These are phyloP conservation scores for Cyberlindnera nakhonratchasimensis DNA, from an alignment of 805 yeast genomes.

Conservation along the genomic window DNA sequence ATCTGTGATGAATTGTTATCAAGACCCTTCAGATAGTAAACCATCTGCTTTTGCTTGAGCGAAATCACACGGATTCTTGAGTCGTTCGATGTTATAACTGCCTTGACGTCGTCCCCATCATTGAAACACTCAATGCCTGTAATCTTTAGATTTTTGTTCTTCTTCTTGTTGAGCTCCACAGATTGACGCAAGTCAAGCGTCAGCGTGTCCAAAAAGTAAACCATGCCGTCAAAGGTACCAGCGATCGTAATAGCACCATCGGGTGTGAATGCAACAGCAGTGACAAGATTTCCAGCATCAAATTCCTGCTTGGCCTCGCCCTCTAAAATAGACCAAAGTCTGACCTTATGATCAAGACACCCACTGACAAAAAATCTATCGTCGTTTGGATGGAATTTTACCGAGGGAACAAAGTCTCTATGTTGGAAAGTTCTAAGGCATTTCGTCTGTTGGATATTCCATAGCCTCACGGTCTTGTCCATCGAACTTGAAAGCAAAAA, in stretches of 20 bases:
- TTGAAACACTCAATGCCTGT: slow-evolving; percentile 66
- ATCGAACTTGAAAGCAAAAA: slow-evolving; percentile 77
- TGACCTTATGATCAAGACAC: slow-evolving; percentile 66
- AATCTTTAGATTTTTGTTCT: slow-evolving; percentile 40
- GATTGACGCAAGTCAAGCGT: slow-evolving; percentile 49
- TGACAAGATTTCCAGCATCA: slow-evolving; percentile 63
- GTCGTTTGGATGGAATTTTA: slow-evolving; percentile 78
- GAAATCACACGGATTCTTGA: slow-evolving; percentile 71
- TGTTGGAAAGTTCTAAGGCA: slow-evolving; percentile 66
- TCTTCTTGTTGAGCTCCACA: slow-evolving; percentile 44
- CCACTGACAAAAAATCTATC: slow-evolving; percentile 85
- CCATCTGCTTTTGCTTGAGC: slow-evolving; percentile 47
- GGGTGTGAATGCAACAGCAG: slow-evolving; percentile 73
- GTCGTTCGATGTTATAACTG: slow-evolving; percentile 76
- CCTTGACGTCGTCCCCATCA: slow-evolving; percentile 34
- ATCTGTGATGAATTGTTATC: slow-evolving; percentile 70
- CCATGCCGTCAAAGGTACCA: slow-evolving; percentile 78
- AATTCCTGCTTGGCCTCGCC: slow-evolving; percentile 55
- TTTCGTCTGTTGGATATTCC: slow-evolving; percentile 73
- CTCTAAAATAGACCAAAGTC: slow-evolving; percentile 87
- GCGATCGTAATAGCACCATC: slow-evolving; percentile 54
- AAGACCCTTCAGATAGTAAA: slow-evolving; percentile 70
- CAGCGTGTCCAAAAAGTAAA: slow-evolving; percentile 57
- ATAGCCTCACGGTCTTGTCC: slow-evolving; percentile 78
- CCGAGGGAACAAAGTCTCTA: slow-evolving; percentile 79